These are phyloP conservation scores for Xylaria sp. DNA, from an alignment of 2,329 filamentous ascomycete species.

Conservation along the genomic window DNA sequence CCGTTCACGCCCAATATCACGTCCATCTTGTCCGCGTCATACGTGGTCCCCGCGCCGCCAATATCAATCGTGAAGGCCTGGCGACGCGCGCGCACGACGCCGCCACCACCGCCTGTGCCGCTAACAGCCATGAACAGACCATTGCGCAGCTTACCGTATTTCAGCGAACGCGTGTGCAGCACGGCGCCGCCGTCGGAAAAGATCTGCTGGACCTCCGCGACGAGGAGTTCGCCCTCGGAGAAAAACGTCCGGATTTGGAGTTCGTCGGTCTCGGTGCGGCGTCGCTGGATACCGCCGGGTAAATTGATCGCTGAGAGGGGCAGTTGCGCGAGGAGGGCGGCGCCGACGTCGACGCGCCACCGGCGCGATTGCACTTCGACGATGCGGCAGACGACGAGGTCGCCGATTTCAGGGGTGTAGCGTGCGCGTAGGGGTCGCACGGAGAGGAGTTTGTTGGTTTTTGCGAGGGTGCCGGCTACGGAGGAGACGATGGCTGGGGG, in stretches of 20 bases:
- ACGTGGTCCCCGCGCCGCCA: slow-evolving; percentile 18
- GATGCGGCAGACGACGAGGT: slow-evolving; percentile 89
- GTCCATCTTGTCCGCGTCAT: slow-evolving; percentile 64
- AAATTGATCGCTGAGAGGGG: slow-evolving; percentile 89
- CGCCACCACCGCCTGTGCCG: slow-evolving; percentile 77
- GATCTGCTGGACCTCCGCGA: slow-evolving; percentile 90
- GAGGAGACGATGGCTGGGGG: slow-evolving; percentile 75
- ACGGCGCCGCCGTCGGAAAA: slow-evolving; percentile 80
- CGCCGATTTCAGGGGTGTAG: slow-evolving; percentile 93
- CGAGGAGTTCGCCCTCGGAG: slow-evolving; percentile 85
- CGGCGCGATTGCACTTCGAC: slow-evolving; percentile 88
- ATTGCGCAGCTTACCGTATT: slow-evolving; percentile 94
- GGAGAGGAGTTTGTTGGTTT: slow-evolving; percentile 94
- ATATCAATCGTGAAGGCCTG: slow-evolving; percentile 81
- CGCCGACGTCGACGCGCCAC: slow-evolving; percentile 93
- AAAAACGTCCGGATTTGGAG: slow-evolving; percentile 97
- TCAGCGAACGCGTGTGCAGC: slow-evolving; percentile 82
- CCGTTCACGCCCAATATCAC: slow-evolving; percentile 92
- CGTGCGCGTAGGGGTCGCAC: slow-evolving; percentile 85
- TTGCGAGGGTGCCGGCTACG: slow-evolving; percentile 81
- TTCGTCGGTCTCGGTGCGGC: slow-evolving; percentile 91
- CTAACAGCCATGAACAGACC: slow-evolving; percentile 80
- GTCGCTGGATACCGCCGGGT: slow-evolving; percentile 84
- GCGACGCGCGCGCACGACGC: slow-evolving; percentile 75
- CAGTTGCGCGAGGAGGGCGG: slow-evolving; percentile 76